Conservation (phyloP, 768 basidiomycete genomes). For the Lentinula detonsa region DNA sequence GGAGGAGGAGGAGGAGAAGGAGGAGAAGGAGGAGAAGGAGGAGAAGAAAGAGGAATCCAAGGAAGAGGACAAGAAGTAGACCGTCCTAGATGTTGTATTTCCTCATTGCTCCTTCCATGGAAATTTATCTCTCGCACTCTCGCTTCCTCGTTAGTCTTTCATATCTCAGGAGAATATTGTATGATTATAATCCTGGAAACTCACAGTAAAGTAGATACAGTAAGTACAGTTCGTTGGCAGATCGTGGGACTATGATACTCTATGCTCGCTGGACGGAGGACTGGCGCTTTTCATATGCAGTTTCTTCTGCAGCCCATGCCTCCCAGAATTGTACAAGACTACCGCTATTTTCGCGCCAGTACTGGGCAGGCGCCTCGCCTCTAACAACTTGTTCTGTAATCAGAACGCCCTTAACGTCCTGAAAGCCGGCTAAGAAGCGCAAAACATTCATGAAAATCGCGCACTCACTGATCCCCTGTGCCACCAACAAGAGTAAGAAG, state of each 20-base stretch:
- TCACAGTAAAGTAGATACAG: not conserved
- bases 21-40: slow-evolving; percentile 20
- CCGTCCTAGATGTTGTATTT: not conserved
- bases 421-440: not conserved
- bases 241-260: slow-evolving; percentile 1
- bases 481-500: slow-evolving; percentile 2
- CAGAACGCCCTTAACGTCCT: slow-evolving; percentile 81
- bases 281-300: slow-evolving; percentile 14
- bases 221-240: slow-evolving; percentile 8
- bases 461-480: slow-evolving; percentile 59
- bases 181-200: not conserved
- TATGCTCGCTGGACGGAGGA: not conserved
- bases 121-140: not conserved
- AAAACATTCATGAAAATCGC: not conserved
- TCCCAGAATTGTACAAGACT: slow-evolving; percentile 57
- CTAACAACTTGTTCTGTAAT: slow-evolving; percentile 68
- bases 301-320: slow-evolving; percentile 70
- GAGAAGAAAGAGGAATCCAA: slow-evolving; percentile 12
- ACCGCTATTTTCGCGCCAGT: slow-evolving; percentile 68
- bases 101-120: not conserved
- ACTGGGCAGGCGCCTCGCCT: slow-evolving; percentile 56
- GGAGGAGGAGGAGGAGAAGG: slow-evolving; percentile 21
- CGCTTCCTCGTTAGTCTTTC: not conserved
- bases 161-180: not conserved
- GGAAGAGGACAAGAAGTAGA: not conserved